Conservation (phyloP, 2,329 filamentous ascomycete genomes). For the Neonectria ditissima region DNA sequence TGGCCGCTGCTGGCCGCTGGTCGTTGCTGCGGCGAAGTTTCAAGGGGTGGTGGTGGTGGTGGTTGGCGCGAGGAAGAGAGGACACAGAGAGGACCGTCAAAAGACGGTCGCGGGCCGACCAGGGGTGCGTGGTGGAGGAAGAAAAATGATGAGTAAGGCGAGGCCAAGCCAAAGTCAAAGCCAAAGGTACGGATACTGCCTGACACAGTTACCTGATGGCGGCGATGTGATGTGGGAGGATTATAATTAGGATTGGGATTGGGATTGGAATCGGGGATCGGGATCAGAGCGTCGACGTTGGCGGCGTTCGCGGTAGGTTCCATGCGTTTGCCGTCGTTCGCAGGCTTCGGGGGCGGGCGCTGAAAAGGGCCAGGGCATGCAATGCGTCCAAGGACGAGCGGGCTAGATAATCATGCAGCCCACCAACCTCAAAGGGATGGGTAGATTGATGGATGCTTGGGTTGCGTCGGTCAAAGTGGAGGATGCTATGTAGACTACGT, state of each 20-base stretch:
- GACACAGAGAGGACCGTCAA: slow-evolving; percentile 26
- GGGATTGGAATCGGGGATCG: not conserved
- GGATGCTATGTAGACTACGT: no score
- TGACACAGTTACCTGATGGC: not conserved
- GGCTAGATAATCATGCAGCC: slow-evolving; percentile 14
- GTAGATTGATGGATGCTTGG: slow-evolving; percentile 8
- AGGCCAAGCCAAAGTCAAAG: slow-evolving; percentile 14
- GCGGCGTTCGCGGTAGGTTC: slow-evolving; percentile 8
- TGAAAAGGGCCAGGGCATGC: slow-evolving; percentile 14
- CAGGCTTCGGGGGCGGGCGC: slow-evolving; percentile 7
- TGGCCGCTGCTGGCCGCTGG: not conserved
- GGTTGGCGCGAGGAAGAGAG: slow-evolving; percentile 22
- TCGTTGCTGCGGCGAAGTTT: slow-evolving; percentile 21
- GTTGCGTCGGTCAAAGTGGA: not conserved
- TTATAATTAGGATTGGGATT: not conserved
- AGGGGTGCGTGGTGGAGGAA: slow-evolving; percentile 14
- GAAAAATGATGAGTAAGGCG: slow-evolving; percentile 33
- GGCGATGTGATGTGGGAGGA: slow-evolving; percentile 7
- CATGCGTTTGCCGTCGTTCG: slow-evolving; percentile 10
- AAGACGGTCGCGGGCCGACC: slow-evolving; percentile 27
- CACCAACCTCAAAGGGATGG: slow-evolving; percentile 4
- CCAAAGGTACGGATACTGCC: not conserved
- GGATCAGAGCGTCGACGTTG: slow-evolving; percentile 2
- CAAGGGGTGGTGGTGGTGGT: slow-evolving; percentile 18
- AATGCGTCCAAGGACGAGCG: slow-evolving; percentile 14